Evolutionary conservation across 306 rosid genomes (phyloP), one percentile per base, ranked within the genome.

Genomic region (Castanea mollissima): DNA sequence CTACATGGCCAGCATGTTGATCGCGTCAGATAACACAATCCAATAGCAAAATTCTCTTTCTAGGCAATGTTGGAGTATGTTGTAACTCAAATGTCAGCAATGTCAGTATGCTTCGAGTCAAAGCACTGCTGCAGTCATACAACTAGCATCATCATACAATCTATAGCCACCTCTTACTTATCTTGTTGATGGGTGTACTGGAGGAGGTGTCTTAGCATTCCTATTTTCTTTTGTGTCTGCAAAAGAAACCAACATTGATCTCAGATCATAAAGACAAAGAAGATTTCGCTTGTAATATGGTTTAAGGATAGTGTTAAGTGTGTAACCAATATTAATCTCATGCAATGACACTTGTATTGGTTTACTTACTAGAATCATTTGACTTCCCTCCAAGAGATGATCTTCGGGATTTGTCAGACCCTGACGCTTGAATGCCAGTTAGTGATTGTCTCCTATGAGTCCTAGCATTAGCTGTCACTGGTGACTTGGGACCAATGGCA

Each of bases 371-470:
- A 69, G 76, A 82, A 55, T 83, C 83, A 25, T 11, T 77, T 69
- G 90, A 78, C 80, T 91, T 92, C 54, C 90, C 99, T 86, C 92
- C 99, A 18, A 94, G 87, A 25, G 97, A 94, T 64, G 96, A 85
- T 82, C 96, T 87, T 49, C 96, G 88, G 0, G 87, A 87, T 65
- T 71, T 86, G 71, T 76, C 85, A 5, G 85, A 54, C n/a, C 86
- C 92, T 31, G 85, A 74, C 56, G 84, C 46, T 70, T 54, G 90
- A 77, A 88, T 86, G 32, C 96, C 96, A 0, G 94, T 91, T n/a
- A 95, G 84, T 32, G 98, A 92, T 81, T 89, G 92, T 85, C 98
- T 90, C 88, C 99, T 84, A 25, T 41, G 77, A 64, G 88, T 67
- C 83, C 82, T 92, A 55, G 86, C 85, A 16, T 16, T 75, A 18